Evolutionary conservation across 139 green algal genomes (phyloP).

Genomic region (Chlamydomonas asymmetrica): DNA sequence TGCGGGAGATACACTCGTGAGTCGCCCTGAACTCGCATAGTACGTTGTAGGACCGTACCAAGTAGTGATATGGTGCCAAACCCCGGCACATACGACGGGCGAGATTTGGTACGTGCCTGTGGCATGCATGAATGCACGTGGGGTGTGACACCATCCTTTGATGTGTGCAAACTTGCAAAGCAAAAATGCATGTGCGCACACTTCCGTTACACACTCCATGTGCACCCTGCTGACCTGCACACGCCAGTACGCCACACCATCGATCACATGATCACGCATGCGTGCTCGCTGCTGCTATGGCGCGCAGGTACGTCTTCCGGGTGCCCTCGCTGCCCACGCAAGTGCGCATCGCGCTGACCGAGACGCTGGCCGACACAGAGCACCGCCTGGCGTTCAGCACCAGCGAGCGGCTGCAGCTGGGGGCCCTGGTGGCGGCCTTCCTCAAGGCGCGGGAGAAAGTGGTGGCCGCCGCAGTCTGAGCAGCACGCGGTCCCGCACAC

Average conservation of each 20-base stretch:
- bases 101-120: background rate
- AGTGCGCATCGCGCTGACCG: conserved; percentile 80
- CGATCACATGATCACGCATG: too few species aligned
- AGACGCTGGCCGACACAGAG: conserved; percentile 85
- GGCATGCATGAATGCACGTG: background rate
- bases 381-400: conserved; percentile 83
- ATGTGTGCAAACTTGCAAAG: background rate
- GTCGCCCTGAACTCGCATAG: conserved; percentile 24
- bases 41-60: too few species aligned
- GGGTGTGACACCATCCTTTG: background rate
- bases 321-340: too few species aligned
- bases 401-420: conserved; percentile 87
- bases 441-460: conserved; percentile 70
- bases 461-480: conserved; percentile 41
- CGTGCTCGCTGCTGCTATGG: too few species aligned
- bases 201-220: too few species aligned
- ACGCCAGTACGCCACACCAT: too few species aligned
- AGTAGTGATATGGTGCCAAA: too few species aligned
- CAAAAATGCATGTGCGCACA: too few species aligned
- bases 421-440: conserved; percentile 82
- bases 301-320: too few species aligned
- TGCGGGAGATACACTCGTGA: conserved; percentile 90
- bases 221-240: too few species aligned
- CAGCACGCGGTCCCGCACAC: background rate
- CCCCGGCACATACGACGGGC: background rate